Evolutionary conservation across 1,139 yeast genomes (phyloP), one percentile per base, ranked within the genome.

Genomic region (Saccharomyces hybrid): DNA sequence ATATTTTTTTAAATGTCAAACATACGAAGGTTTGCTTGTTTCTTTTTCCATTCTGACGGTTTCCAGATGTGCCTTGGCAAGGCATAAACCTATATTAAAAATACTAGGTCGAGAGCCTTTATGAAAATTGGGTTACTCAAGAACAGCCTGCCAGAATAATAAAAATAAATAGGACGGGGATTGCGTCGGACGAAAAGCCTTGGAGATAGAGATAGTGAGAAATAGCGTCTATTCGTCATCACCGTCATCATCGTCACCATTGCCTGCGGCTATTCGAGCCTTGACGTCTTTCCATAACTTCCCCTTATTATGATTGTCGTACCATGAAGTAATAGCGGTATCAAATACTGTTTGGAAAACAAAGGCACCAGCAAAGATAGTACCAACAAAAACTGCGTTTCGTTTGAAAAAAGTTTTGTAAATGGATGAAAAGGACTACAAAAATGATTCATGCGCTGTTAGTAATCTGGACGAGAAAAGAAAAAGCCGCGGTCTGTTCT

Each of bases 271-370:
- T 56, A 82, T 80, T 65, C 78, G 80, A 63, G 77, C 77, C 77
- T 87, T 88, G 71, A 93, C 88, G 69, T 93, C 98, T 72, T 87
- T 84, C 99, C 99, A 93, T 78, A 90, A 89, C 79, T 93, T 93
- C 68, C 98, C 99, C 72, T 79, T 80, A 84, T 93, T 93, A 78
- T 86, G 88, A 74, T 76, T 76, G 72, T 88, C 96, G 79, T 86
- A 93, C 87, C 89, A 86, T 55, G 72, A 72, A 72, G 90, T 91
- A 62, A 91, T 80, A 61, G 83, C 86, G 61, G 77, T 74, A 75
- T 90, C 96, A 72, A 90, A 91, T 68, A 81, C 82, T 59, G 81
- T 86, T 78, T 93, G 96, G 81, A 91, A 91, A 62, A 85, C 84
- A 72, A 93, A 93, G 52, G 99, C 93, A 66, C 88, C 83, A 52